Base-by-base conservation (phyloP, 306 rosid genomes). In the Leucaena leucocephala region DNA sequence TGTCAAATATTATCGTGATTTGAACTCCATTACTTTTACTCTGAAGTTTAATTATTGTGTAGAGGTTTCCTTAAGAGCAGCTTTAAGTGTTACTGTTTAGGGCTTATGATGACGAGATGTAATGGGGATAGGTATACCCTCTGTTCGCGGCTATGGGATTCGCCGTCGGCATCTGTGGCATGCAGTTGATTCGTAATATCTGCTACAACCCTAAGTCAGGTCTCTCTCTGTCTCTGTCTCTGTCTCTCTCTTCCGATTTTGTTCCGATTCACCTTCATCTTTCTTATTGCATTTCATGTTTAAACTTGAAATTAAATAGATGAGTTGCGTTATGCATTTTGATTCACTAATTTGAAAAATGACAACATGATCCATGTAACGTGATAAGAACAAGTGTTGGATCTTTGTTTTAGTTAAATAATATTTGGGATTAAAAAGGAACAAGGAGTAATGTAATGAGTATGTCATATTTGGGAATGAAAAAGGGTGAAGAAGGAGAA, bases 201-300 rank as follows among this genome's bases (percentile, higher is more conserved):
- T 75, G 81, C 80, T 86, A 87, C 91, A 95, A 95, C 76, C 98
- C 98, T 77, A 91, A 92, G 98, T 92, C 88, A 95, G 98, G 98
- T 94, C 55, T 0, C 16, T 10, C 40, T 5, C 16, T 33, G n/a
- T 33, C 8, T 11, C 15, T 61, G 22, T 50, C 58, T 7, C 35
- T 19, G 34, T 2, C 62, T 8, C 11, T 55, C 4, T 19, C 11
- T 57, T 9, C 3, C 2, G 16, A 59, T 59, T 59, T n/a, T 59
- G 67, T 61, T 61, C 0, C 11, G 65, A 58, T 57, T 57, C 4
- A 16, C 10, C 6, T 50, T 4, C 2, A 16, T 49, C 17, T 15
- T 50, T 16, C 8, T 50, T 15, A 14, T 49, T 49, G 55, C 55
- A 15, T 49, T 49, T 14, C 19, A 1, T 46, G 52, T 13, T 12